Evolutionary conservation across 2,329 filamentous ascomycete genomes (phyloP).

Genomic region (Sordariomycetes sp.): DNA sequence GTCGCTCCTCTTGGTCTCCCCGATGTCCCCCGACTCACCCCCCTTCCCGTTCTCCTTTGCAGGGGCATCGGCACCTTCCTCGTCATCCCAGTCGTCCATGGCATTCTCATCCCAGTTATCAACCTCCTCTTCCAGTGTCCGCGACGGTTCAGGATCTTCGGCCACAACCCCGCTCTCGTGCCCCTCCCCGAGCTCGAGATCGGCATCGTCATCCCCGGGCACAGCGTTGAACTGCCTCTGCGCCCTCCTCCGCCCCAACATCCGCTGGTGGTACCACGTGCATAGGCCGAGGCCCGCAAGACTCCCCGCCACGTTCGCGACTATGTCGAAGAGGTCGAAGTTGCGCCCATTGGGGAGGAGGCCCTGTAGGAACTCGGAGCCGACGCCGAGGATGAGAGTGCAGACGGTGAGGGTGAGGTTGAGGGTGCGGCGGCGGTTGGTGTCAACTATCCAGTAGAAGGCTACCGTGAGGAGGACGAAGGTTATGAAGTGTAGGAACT

Average conservation of each 20-base stretch:
- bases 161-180: constrained; percentile 57
- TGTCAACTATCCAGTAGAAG: constrained; percentile 98
- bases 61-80: constrained; percentile 19
- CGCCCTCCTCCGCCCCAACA: constrained; percentile 77
- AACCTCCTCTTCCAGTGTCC: constrained; percentile 64
- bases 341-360: constrained; percentile 62
- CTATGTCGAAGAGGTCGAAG: constrained; percentile 74
- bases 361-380: constrained; percentile 66
- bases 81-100: constrained; percentile 45
- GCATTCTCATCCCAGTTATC: constrained; percentile 92
- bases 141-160: constrained; percentile 16
- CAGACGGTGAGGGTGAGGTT: constrained; percentile 76
- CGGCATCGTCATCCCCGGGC: constrained; percentile 47
- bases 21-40: neutral
- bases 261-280: constrained; percentile 88
- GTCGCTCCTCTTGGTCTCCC: constrained; percentile 2
- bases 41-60: constrained; percentile 8
- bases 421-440: constrained; percentile 70
- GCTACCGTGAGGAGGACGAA: constrained; percentile 81
- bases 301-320: constrained; percentile 79
- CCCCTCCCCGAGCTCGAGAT: constrained; percentile 68
- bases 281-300: constrained; percentile 61
- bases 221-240: constrained; percentile 63
- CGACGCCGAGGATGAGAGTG: constrained; percentile 59
- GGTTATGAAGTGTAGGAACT: constrained; percentile 73